These are phyloP conservation scores for Pseudocercospora musae DNA, from an alignment of 2,329 filamentous ascomycete species.

Conservation along the genomic window DNA sequence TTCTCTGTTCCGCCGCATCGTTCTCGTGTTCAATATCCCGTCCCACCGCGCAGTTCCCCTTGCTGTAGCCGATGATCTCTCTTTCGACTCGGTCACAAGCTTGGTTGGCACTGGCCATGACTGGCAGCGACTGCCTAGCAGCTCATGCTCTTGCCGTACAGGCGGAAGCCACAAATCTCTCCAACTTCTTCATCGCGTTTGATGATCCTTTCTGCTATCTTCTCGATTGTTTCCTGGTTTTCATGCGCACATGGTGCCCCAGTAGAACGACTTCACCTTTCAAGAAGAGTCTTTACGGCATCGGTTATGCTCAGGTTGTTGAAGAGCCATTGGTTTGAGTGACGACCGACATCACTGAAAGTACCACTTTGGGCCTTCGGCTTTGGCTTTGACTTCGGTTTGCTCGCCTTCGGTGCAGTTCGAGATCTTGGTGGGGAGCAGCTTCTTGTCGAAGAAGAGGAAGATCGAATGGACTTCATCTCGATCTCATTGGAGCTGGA, in stretches of 20 bases:
- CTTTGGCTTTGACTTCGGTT: slow-evolving; percentile 14
- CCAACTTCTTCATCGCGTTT: background rate
- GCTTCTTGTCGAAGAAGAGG: slow-evolving; percentile 7
- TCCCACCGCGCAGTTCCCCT: background rate
- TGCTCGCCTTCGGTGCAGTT: background rate
- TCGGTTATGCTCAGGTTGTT: slow-evolving; percentile 48
- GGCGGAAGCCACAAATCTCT: background rate
- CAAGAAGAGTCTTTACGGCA: slow-evolving; percentile 37
- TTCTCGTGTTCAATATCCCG: background rate
- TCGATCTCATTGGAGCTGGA: slow-evolving; percentile 14
- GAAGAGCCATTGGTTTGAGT: slow-evolving; percentile 53
- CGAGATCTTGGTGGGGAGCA: slow-evolving; percentile 7
- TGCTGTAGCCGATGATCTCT: background rate
- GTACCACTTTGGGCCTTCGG: slow-evolving; percentile 10
- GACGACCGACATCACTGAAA: slow-evolving; percentile 43
- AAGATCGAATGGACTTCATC: slow-evolving; percentile 14
- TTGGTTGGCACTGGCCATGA: background rate
- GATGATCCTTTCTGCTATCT: background rate
- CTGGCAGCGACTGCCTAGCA: background rate
- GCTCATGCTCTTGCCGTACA: background rate
- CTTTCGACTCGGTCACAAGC: background rate
- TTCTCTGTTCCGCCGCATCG: background rate
- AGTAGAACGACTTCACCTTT: slow-evolving; percentile 9
- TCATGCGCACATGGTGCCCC: background rate
- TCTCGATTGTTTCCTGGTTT: background rate